A percentile compares a stretch with the other conserved stretches of the same genome.
These are phyloP conservation scores for Pythium phragmiticola DNA, from an alignment of 352 stramenopile species.

Conservation along the genomic window DNA sequence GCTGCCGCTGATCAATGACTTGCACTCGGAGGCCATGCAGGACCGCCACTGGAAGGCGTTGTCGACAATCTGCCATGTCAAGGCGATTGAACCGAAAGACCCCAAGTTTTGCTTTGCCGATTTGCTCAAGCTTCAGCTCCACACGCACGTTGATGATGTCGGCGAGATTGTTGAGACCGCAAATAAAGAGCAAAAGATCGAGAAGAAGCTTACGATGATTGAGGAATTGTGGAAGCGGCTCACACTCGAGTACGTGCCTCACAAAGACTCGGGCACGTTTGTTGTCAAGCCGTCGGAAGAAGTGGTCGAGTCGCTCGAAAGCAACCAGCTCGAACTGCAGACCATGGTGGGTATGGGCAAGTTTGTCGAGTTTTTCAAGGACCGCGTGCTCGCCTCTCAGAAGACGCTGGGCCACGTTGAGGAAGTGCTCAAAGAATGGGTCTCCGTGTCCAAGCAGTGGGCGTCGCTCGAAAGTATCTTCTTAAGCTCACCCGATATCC, in stretches of 20 bases:
- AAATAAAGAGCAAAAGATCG: constrained; percentile 89
- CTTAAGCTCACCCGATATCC: constrained; percentile 85
- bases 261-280: constrained; percentile 86
- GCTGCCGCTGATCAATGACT: constrained; percentile 91
- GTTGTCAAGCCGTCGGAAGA: constrained; percentile 85
- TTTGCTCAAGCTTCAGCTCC: constrained; percentile 79
- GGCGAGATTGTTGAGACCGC: constrained; percentile 87
- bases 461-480: constrained; percentile 88
- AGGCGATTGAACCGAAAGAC: constrained; percentile 82
- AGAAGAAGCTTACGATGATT: constrained; percentile 90
- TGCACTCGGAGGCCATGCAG: constrained; percentile 94
- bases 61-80: constrained; percentile 83
- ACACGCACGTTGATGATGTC: constrained; percentile 83
- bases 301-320: constrained; percentile 84
- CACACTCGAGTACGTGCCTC: constrained; percentile 83
- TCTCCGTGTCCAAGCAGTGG: constrained; percentile 87
- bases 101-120: constrained; percentile 84
- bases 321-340: constrained; percentile 85
- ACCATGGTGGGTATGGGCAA: constrained; percentile 92
- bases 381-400: constrained; percentile 73
- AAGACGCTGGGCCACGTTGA: constrained; percentile 85
- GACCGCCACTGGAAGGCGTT: constrained; percentile 92
- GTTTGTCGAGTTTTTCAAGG: constrained; percentile 90
- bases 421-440: constrained; percentile 87
- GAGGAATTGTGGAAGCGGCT: constrained; percentile 82